Conservation (phyloP, 345 rosid genomes). For the Fremontodendron californicum region DNA sequence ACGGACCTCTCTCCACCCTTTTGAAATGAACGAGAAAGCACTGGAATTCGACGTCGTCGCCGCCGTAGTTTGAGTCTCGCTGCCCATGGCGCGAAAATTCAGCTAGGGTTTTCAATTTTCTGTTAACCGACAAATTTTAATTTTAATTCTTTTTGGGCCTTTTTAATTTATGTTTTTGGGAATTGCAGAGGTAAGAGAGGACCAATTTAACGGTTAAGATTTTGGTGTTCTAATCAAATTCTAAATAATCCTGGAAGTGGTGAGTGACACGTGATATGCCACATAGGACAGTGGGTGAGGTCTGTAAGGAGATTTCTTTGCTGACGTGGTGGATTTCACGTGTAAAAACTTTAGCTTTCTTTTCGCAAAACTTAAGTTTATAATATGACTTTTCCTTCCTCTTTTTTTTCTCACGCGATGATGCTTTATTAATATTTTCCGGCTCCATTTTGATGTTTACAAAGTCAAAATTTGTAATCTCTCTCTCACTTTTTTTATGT, state of each 20-base stretch:
- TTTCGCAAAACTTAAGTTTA: no score
- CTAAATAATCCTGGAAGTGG: no score
- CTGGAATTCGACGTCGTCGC: conserved; percentile 36
- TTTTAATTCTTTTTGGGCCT: neutral
- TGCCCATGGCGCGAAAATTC: conserved; percentile 36
- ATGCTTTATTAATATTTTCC: no score
- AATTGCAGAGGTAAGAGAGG: conserved; percentile 15
- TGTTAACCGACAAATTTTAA: neutral
- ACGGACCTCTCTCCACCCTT: conserved; percentile 88
- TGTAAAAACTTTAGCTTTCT: no score
- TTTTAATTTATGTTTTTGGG: neutral
- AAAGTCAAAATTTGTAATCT: no score
- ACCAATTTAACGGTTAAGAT: conserved; percentile 36
- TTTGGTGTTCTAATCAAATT: conserved; percentile 10
- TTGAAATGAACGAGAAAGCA: conserved; percentile 75
- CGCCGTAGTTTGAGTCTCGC: conserved; percentile 32
- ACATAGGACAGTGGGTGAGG: conserved; percentile 35
- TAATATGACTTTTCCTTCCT: no score
- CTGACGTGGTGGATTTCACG: conserved; percentile 27
- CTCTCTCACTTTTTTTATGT: no score
- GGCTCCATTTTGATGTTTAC: no score
- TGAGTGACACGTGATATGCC: conserved; percentile 16
- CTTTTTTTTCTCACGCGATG: no score
- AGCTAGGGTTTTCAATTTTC: conserved; percentile 20
- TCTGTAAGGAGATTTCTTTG: neutral